Percentiles rank a stretch among this genome's conserved stretches.
phyloP scores from a whole-genome alignment of 192 early-diverging fungal genomes.

The Rhizophagus clarus region DNA sequence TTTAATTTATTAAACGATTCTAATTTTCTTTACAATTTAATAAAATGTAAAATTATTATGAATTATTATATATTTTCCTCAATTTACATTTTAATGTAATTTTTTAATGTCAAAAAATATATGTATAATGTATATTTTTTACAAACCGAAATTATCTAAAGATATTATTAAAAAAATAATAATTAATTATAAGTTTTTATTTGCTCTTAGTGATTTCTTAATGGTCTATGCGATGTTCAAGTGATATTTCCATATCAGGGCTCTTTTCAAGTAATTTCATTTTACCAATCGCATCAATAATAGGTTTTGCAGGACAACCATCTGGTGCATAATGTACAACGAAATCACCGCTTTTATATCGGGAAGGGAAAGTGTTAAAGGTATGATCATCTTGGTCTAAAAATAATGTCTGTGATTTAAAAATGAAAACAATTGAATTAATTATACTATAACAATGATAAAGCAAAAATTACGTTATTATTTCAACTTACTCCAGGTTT shows the following conservation, averaged over 20 bases:
- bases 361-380: slow-evolving; percentile 60
- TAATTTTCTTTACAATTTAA: no score
- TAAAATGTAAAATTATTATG: no score
- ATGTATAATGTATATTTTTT: no score
- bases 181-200: no score
- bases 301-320: slow-evolving; percentile 52
- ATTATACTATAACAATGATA: neutral
- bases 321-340: slow-evolving; percentile 62
- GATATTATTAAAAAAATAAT: no score
- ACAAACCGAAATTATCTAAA: no score
- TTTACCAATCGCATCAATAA: slow-evolving; percentile 43
- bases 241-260: slow-evolving; percentile 30
- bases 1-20: no score
- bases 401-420: slow-evolving; percentile 38
- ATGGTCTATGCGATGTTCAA: neutral
- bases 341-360: slow-evolving; percentile 51
- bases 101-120: no score
- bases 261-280: slow-evolving; percentile 40
- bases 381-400: slow-evolving; percentile 55
- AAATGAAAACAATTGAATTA: neutral
- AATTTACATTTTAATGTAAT: no score
- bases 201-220: neutral
- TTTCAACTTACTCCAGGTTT: slow-evolving; percentile 34
- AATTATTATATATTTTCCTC: no score
- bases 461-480: neutral